Percentiles rank a stretch among this genome's conserved stretches.
phyloP scores from a whole-genome alignment of 2,329 filamentous ascomycete genomes.

The Phaeosphaeria sp. region DNA sequence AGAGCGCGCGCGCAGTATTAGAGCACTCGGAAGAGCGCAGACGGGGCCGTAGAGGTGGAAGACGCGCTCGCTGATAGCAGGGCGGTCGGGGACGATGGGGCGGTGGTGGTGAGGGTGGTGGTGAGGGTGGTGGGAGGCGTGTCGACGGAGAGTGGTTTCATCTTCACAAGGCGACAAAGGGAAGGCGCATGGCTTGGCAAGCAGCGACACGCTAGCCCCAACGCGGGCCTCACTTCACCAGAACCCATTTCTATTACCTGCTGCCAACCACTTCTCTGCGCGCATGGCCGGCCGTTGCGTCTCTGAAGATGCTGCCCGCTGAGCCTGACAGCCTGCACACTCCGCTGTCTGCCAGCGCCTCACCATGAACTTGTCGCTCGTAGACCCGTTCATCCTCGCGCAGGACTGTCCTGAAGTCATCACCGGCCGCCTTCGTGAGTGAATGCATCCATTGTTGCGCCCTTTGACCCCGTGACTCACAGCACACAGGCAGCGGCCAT shows the following conservation, averaged over 20 bases:
- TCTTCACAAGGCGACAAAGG: slow-evolving; percentile 19
- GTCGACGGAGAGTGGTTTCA: slow-evolving; percentile 15
- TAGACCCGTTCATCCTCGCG: slow-evolving; percentile 74
- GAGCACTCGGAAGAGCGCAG: slow-evolving; percentile 35
- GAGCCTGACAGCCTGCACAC: slow-evolving; percentile 19
- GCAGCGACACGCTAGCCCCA: slow-evolving; percentile 9
- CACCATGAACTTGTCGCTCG: slow-evolving; percentile 73
- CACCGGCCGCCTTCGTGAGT: slow-evolving; percentile 80
- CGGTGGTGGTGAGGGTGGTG: slow-evolving; percentile 31
- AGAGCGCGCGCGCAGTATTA: slow-evolving; percentile 30
- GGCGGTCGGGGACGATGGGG: slow-evolving; percentile 41
- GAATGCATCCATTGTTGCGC: slow-evolving; percentile 66
- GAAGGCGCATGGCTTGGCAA: slow-evolving; percentile 4
- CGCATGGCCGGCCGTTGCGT: slow-evolving; percentile 19
- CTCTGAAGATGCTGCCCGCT: slow-evolving; percentile 28
- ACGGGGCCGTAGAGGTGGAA: slow-evolving; percentile 27
- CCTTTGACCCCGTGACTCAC: slow-evolving; percentile 27
- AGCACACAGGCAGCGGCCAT: slow-evolving; percentile 62
- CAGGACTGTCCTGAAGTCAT: slow-evolving; percentile 91
- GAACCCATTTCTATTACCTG: background rate
- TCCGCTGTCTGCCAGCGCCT: slow-evolving; percentile 13
- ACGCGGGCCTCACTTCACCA: slow-evolving; percentile 8
- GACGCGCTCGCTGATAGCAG: slow-evolving; percentile 45
- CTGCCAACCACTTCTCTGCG: slow-evolving; percentile 12
- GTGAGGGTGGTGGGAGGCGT: slow-evolving; percentile 33